Percentiles rank a stretch among this genome's conserved stretches.
Evolutionary conservation across 257 asterid genomes (phyloP).

Genomic region (Ligustrum vulgare): DNA sequence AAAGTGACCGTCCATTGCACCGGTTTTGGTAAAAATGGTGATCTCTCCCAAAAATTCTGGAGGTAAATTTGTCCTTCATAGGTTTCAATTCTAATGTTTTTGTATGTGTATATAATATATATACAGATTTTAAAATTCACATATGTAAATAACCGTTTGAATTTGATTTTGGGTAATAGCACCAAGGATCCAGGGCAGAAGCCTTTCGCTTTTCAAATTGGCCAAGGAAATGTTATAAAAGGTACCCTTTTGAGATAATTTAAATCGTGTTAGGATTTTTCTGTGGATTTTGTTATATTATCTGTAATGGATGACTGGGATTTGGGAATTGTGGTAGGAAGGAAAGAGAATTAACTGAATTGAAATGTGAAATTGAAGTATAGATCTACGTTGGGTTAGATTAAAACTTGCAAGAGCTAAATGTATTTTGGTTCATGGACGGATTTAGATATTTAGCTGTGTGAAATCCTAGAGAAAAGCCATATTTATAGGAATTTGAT

Average conservation of each 20-base stretch:
- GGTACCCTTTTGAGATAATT: conserved; percentile 40
- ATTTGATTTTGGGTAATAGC: conserved; percentile 41
- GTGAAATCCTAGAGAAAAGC: neutral
- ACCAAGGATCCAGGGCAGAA: conserved; percentile 95
- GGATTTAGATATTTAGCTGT: neutral
- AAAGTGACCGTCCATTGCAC: conserved; percentile 97
- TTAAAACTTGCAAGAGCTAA: neutral
- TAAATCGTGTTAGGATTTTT: neutral
- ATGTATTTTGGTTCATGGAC: neutral
- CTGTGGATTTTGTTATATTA: neutral
- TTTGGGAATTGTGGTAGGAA: neutral
- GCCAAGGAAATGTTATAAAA: conserved; percentile 82
- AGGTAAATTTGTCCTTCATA: conserved; percentile 41
- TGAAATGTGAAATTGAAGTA: neutral
- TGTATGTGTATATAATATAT: too few species aligned
- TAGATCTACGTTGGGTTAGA: neutral
- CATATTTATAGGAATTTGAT: neutral
- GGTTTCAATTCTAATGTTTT: neutral
- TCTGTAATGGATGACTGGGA: neutral
- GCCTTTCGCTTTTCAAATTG: conserved; percentile 85
- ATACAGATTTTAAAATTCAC: neutral
- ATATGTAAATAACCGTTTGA: conserved; percentile 4
- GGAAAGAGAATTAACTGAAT: neutral
- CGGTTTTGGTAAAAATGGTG: conserved; percentile 88
- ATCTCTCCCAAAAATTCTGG: conserved; percentile 74